Evolutionary conservation across 305 asterid genomes (phyloP).

Genomic region (Fraxinus sp.): DNA sequence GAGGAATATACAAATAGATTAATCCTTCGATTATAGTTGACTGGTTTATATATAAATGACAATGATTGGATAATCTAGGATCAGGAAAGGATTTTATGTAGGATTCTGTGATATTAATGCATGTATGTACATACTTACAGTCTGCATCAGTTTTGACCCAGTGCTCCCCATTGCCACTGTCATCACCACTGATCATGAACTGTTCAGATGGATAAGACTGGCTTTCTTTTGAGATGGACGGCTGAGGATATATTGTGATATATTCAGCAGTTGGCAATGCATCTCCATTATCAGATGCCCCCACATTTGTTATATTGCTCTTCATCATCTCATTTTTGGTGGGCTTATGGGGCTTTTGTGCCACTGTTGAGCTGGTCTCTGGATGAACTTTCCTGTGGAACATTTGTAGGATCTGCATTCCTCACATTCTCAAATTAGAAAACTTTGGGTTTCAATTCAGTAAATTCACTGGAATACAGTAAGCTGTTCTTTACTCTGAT

Average conservation of each 20-base stretch:
- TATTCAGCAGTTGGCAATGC: constrained; percentile 49
- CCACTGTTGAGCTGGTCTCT: constrained; percentile 47
- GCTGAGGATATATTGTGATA: constrained; percentile 57
- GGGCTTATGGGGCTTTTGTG: constrained; percentile 36
- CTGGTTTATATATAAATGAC: not conserved
- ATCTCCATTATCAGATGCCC: constrained; percentile 35
- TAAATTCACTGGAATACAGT: not conserved
- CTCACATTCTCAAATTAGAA: constrained; percentile 21
- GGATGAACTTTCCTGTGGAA: constrained; percentile 94
- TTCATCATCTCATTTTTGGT: constrained; percentile 41
- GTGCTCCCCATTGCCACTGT: constrained; percentile 50
- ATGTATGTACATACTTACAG: constrained; percentile 55
- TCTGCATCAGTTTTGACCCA: constrained; percentile 94
- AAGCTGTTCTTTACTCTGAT: not conserved
- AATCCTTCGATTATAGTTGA: not conserved
- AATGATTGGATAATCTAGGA: not conserved
- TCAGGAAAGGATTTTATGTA: not conserved
- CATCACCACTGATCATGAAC: constrained; percentile 30
- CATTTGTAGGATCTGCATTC: constrained; percentile 73
- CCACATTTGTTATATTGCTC: constrained; percentile 25
- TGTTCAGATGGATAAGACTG: constrained; percentile 35
- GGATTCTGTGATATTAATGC: constrained; percentile 4
- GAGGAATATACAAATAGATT: not conserved
- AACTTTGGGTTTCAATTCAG: not conserved
- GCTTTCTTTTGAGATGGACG: constrained; percentile 41